Base-by-base conservation (phyloP, 1,284 basidiomycete species). In the Agroathelia rolfsii region DNA sequence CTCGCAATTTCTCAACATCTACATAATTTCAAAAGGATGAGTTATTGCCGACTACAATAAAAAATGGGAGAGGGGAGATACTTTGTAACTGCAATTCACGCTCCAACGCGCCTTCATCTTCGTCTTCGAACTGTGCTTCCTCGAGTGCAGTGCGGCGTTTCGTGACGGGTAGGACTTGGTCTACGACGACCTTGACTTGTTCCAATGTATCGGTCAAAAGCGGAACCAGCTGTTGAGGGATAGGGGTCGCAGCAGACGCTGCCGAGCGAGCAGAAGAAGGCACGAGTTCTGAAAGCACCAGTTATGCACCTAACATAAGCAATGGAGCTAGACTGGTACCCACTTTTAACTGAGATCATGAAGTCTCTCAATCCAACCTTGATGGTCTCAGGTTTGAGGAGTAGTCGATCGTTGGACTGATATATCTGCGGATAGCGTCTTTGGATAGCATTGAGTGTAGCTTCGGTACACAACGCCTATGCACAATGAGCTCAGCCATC, bases 341-440 rank as follows among this genome's bases (percentile, higher is more conserved):
- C 48, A 94, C 92, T 93, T 60, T 96, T 93, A 42, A 96, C 79
- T 1, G 93, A 89, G 49, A 95, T 84, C 88, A 96, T 93, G 51
- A 99, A 99, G 56, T 99, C 95, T 35, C 88, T 74, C 24, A 95
- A 69, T 30, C 84, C 78, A 6, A 97, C 80, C 24, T 70, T 69
- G 41, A 98, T 95, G 1, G 81, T 80, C 45, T 87, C 81, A 2
- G 93, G 87, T 40, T 92, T 75, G 30, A 98, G 66, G 26, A 92
- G 51, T 8, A 98, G 59, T 5, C 95, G 69, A 42, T 98, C 90
- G 18, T 71, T 76, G 2, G 88, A 85, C 59, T 88, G 83, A 67
- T 98, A 99, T 34, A 98, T 95, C 53, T 99, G 95, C 0, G 95
- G 95, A 54, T 98, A 99, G 28, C 84, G 69, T 34, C 95, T 66